A percentile compares a stretch with the other conserved stretches of the same genome.
phyloP scores from a whole-genome alignment of 2,329 filamentous ascomycete genomes.

The Raffaelea albimanens region DNA sequence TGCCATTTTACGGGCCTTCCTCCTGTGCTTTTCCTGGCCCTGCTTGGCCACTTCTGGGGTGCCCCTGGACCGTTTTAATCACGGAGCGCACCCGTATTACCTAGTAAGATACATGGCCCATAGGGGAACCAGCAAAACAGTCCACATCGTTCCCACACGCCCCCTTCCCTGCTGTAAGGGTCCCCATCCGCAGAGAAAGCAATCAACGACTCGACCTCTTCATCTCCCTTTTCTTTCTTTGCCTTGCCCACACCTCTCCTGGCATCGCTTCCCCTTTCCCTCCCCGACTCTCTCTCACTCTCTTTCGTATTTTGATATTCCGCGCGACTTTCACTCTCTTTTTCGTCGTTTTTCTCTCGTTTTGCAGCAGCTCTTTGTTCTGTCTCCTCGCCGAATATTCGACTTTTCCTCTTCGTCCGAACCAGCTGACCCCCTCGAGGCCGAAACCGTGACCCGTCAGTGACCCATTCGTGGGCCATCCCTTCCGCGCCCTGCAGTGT shows the following conservation, averaged over 20 bases:
- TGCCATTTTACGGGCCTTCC: neutral
- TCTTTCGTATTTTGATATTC: neutral
- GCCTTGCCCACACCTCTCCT: neutral
- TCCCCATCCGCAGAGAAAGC: neutral
- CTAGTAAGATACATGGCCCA: neutral
- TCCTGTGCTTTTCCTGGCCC: neutral
- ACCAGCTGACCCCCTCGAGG: too few species aligned
- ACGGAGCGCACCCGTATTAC: neutral
- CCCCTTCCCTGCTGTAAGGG: too few species aligned
- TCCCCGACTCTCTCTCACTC: neutral
- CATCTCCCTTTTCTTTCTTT: neutral
- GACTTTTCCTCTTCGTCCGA: neutral
- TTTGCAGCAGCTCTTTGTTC: neutral
- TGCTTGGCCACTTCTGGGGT: neutral
- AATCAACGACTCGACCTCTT: slow-evolving; percentile 1
- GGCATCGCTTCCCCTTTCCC: neutral
- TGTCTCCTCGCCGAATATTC: neutral
- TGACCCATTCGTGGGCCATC: neutral
- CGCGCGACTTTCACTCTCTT: neutral
- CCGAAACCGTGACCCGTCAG: neutral
- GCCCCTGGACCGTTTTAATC: slow-evolving; percentile 7
- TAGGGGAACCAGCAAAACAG: too few species aligned
- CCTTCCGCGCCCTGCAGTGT: neutral
- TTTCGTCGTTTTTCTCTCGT: slow-evolving; percentile 3
- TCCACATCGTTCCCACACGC: too few species aligned